Evolutionary conservation across 257 asterid species (phyloP).

Genomic region (Phtheirospermum japonicum): DNA sequence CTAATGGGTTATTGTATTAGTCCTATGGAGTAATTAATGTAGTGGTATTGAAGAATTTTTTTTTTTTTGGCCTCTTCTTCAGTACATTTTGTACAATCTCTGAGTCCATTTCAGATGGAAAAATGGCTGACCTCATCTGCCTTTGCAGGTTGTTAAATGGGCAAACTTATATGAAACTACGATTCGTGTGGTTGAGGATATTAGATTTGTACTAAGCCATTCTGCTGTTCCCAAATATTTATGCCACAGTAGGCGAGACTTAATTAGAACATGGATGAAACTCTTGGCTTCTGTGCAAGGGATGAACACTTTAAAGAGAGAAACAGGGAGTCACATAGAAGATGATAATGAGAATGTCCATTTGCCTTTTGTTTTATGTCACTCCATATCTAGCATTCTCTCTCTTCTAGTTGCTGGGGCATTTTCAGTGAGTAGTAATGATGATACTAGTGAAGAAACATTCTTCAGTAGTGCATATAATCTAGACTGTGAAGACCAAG

Average conservation of each 20-base stretch:
- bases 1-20: background rate
- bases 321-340: constrained; percentile 75
- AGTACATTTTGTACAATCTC: constrained; percentile 10
- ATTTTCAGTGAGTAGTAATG: constrained; percentile 44
- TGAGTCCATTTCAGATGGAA: constrained; percentile 20
- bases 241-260: constrained; percentile 65
- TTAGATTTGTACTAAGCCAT: constrained; percentile 93
- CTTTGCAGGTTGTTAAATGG: constrained; percentile 79
- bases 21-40: constrained; percentile 3
- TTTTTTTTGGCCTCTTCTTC: background rate
- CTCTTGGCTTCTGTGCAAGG: constrained; percentile 91
- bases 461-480: constrained; percentile 32
- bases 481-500: constrained; percentile 73
- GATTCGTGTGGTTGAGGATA: constrained; percentile 76
- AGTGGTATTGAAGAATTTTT: too few relatives aligned
- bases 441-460: constrained; percentile 49
- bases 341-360: constrained; percentile 77
- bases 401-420: constrained; percentile 85
- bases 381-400: constrained; percentile 66
- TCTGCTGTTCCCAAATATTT: constrained; percentile 69
- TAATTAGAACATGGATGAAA: constrained; percentile 76
- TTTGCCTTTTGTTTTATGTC: constrained; percentile 74
- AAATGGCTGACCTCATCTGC: constrained; percentile 31
- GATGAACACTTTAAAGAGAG: constrained; percentile 90
- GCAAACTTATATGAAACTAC: constrained; percentile 69